A percentile compares a stretch with the other conserved stretches of the same genome.
These are phyloP conservation scores for Mucor circinelloides DNA, from an alignment of 371 early-diverging fungal species.

Conservation along the genomic window DNA sequence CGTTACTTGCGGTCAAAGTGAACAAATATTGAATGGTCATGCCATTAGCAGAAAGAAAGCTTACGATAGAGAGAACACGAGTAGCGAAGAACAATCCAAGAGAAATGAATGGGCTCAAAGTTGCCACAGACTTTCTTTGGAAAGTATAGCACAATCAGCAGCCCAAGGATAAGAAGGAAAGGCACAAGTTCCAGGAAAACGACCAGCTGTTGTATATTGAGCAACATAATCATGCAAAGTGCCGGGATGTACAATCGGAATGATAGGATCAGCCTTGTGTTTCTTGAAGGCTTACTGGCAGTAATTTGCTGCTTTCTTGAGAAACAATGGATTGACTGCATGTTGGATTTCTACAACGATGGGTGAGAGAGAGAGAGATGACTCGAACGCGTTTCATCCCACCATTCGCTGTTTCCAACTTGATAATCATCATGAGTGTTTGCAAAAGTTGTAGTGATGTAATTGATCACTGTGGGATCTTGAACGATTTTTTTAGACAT, in stretches of 20 bases:
- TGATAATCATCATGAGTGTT: conserved; percentile 7
- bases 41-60: background rate
- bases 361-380: background rate
- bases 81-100: background rate
- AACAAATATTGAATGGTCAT: no score
- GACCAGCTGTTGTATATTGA: background rate
- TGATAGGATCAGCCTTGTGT: conserved; percentile 6
- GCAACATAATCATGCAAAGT: conserved; percentile 1
- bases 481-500: conserved; percentile 2
- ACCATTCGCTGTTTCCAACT: conserved; percentile 7
- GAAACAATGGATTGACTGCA: conserved; percentile 1
- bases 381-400: conserved; percentile 6
- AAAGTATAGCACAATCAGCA: conserved; percentile 9
- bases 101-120: background rate
- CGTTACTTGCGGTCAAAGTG: no score
- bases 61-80: background rate
- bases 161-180: conserved; percentile 12
- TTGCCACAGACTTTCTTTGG: conserved; percentile 5
- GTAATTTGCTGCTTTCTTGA: conserved; percentile 12
- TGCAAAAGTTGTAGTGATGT: conserved; percentile 1
- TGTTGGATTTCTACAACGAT: conserved; percentile 14
- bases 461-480: conserved; percentile 14
- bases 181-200: conserved; percentile 2
- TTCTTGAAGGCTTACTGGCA: conserved; percentile 12
- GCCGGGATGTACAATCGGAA: conserved; percentile 7